Conservation (phyloP, 768 basidiomycete species). For the Suillus paluster region DNA sequence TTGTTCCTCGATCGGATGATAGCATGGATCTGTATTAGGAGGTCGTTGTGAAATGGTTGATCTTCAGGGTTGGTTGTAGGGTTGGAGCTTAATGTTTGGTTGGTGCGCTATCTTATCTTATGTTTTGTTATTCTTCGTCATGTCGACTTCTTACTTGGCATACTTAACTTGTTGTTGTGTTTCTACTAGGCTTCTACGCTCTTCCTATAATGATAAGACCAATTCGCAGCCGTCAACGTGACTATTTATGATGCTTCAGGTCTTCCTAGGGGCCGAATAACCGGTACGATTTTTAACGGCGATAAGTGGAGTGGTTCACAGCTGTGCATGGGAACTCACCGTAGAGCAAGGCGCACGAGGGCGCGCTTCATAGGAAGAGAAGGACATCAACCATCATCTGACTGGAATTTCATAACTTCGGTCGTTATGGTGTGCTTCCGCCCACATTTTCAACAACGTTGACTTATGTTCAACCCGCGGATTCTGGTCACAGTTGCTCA, state of each 20-base stretch:
- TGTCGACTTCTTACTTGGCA: background rate
- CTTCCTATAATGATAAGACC: background rate
- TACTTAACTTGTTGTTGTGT: background rate
- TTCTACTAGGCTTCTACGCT: background rate
- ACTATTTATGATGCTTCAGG: background rate
- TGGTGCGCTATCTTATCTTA: background rate
- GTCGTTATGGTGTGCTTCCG: background rate
- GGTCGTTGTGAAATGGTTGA: background rate
- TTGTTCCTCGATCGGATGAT: conserved; percentile 64
- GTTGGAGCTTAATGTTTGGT: background rate
- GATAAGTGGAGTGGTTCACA: background rate
- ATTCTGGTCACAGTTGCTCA: background rate
- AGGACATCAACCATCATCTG: background rate
- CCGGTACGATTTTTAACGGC: background rate
- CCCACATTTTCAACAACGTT: background rate
- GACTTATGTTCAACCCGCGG: background rate
- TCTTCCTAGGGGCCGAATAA: background rate
- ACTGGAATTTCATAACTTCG: background rate
- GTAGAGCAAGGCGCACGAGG: background rate
- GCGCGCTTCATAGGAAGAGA: background rate
- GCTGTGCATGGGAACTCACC: background rate
- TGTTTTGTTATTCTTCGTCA: background rate
- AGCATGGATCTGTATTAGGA: conserved; percentile 61
- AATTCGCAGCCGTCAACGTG: background rate
- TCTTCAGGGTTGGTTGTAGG: background rate